These are phyloP conservation scores for Scedosporium dehoogii DNA, from an alignment of 2,329 filamentous ascomycete species.

Conservation along the genomic window DNA sequence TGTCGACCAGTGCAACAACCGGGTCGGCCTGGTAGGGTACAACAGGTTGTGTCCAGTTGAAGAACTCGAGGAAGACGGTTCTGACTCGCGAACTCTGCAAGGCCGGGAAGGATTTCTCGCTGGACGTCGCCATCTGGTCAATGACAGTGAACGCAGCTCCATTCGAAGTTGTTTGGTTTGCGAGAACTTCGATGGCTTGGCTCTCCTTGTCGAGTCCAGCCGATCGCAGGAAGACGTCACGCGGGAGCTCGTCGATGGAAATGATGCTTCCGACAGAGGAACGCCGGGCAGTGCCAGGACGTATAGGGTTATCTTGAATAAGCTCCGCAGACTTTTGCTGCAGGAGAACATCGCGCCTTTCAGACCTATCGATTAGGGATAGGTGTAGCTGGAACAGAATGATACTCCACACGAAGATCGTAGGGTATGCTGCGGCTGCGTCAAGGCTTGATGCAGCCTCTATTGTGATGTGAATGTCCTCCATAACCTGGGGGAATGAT, in stretches of 20 bases:
- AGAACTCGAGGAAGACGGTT: constrained; percentile 55
- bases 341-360: constrained; percentile 47
- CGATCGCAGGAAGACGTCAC: constrained; percentile 46
- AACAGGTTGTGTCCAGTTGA: constrained; percentile 56
- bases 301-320: constrained; percentile 32
- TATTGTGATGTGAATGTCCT: constrained; percentile 63
- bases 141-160: constrained; percentile 45
- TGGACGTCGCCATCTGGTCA: constrained; percentile 36
- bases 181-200: constrained; percentile 40
- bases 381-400: constrained; percentile 61
- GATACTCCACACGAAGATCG: constrained; percentile 73
- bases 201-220: constrained; percentile 40
- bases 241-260: constrained; percentile 49
- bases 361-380: constrained; percentile 51
- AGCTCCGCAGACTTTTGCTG: constrained; percentile 49
- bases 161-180: constrained; percentile 35
- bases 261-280: constrained; percentile 54
- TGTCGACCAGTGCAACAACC: constrained; percentile 53
- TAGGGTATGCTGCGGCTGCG: constrained; percentile 57
- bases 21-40: constrained; percentile 67
- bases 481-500: constrained; percentile 58
- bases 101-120: constrained; percentile 36
- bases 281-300: constrained; percentile 33
- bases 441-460: constrained; percentile 45
- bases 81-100: constrained; percentile 55